phyloP scores from a whole-genome alignment of 345 rosid genomes.

The Citrus reticulata region DNA sequence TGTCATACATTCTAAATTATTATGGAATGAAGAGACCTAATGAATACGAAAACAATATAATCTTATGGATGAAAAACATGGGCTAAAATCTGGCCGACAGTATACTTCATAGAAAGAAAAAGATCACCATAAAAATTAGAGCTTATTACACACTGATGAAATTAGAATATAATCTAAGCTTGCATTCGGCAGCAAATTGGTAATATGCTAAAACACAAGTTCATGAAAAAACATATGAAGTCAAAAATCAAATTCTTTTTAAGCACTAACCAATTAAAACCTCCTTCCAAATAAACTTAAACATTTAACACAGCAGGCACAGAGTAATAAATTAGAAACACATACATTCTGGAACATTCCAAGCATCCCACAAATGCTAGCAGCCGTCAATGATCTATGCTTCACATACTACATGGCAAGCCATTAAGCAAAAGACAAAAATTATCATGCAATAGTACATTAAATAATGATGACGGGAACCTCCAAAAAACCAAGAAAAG shows the following conservation, averaged over 20 bases:
- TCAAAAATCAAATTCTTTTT: neutral
- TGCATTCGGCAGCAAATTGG: too few relatives aligned
- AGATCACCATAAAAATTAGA: too few relatives aligned
- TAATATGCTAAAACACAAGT: neutral
- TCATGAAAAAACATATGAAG: neutral
- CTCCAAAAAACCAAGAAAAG: neutral
- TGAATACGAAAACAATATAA: too few relatives aligned
- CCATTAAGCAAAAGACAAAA: neutral
- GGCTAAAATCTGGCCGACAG: too few relatives aligned
- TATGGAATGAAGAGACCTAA: too few relatives aligned
- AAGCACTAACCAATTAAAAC: neutral
- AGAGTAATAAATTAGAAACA: neutral
- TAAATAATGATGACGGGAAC: neutral
- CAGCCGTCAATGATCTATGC: slow-evolving; percentile 38
- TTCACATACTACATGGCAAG: slow-evolving; percentile 52
- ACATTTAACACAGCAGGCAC: neutral
- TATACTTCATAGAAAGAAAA: too few relatives aligned
- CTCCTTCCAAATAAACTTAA: neutral
- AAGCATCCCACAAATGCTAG: slow-evolving; percentile 47
- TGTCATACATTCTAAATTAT: too few relatives aligned
- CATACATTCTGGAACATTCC: slow-evolving; percentile 89
- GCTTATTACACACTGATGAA: too few relatives aligned
- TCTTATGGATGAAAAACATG: too few relatives aligned
- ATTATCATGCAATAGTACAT: neutral
- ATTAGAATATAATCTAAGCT: too few relatives aligned